Evolutionary conservation across 2,329 filamentous ascomycete genomes (phyloP).

Genomic region (Didymella keratinophila): DNA sequence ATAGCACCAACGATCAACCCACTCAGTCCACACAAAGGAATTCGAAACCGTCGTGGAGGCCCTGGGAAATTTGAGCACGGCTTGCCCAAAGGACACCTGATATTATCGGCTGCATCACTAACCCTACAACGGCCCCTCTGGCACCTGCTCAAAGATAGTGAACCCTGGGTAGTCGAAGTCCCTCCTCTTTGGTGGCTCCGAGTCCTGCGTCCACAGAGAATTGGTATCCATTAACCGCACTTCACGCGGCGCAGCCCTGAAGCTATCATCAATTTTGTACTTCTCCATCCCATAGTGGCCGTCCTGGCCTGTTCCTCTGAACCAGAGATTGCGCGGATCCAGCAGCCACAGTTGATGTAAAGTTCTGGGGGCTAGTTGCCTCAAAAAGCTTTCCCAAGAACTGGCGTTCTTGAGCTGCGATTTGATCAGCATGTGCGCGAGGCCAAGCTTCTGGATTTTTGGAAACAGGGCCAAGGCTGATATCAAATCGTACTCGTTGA

Average conservation of each 20-base stretch:
- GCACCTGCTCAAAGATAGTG: conserved; percentile 1
- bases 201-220: background rate
- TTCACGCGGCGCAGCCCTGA: conserved; percentile 1
- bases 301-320: no score
- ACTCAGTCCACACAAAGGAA: background rate
- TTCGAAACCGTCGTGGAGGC: background rate
- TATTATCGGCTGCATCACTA: background rate
- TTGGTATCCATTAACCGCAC: conserved; percentile 8
- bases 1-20: background rate
- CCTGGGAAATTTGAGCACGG: background rate
- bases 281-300: no score
- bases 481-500: no score
- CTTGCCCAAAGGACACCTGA: conserved; percentile 5
- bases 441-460: no score
- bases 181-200: background rate
- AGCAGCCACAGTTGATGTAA: no score
- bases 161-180: conserved; percentile 13
- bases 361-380: no score
- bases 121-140: background rate
- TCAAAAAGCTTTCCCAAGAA: no score
- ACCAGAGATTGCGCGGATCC: no score
- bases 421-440: no score
- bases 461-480: no score
- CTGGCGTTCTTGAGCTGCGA: no score
- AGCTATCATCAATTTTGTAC: no score